phyloP scores from a whole-genome alignment of 225 moss, liverwort and hornwort genomes.

The Neckera pumila region DNA sequence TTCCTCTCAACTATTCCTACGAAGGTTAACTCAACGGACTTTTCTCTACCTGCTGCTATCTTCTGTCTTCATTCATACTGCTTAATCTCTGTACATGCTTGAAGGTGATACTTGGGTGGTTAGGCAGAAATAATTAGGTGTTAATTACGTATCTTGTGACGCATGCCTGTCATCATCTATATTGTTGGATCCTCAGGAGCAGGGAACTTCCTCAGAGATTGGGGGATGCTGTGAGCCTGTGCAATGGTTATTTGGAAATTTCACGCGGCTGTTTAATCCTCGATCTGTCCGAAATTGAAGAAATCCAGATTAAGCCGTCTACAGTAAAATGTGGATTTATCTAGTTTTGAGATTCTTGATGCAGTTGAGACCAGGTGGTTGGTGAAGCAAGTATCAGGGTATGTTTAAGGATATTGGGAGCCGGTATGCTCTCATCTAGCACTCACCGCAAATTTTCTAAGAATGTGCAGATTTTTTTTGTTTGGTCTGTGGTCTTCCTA shows the following conservation, averaged over 20 bases:
- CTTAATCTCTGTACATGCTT: background rate
- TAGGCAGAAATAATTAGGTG: background rate
- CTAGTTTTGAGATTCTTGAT: constrained; percentile 7
- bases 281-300: constrained; percentile 16
- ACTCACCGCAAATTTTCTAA: background rate
- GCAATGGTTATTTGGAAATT: constrained; percentile 21
- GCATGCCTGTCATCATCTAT: background rate
- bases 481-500: constrained; percentile 6
- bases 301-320: background rate
- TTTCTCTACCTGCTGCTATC: background rate
- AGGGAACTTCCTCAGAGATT: constrained; percentile 6
- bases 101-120: background rate
- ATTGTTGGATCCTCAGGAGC: constrained; percentile 23
- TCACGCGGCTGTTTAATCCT: background rate
- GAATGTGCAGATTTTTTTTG: constrained; percentile 34
- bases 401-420: background rate
- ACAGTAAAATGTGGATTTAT: background rate
- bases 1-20: background rate
- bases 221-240: constrained; percentile 48
- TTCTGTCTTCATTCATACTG: background rate
- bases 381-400: constrained; percentile 12
- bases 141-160: background rate
- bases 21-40: background rate
- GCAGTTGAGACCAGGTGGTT: constrained; percentile 7
- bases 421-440: background rate